Base-by-base conservation (phyloP, 805 yeast genomes). In the Jamesozyma spencerorum region DNA sequence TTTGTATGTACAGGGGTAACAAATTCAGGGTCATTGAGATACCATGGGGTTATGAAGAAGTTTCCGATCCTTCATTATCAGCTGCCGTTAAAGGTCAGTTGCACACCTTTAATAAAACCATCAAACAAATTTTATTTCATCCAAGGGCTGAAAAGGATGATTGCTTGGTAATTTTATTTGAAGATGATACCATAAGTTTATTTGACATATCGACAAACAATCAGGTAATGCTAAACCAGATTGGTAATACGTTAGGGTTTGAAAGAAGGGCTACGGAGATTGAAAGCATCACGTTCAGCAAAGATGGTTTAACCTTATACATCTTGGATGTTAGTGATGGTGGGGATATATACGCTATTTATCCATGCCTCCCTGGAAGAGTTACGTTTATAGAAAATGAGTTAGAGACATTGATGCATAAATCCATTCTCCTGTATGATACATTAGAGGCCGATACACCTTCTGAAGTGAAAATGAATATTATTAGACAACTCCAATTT, bases 281-380 rank as follows among this genome's bases (percentile, higher is more conserved):
- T 17, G 38, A 38, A 7, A 45, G 51, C 18, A 45, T 60, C 10
- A 33, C 46, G 6, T 56, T 62, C 24, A 48, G 62, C 35, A 37
- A 45, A 15, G 80, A 79, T 11, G 66, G 69, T 2, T 50, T 81
- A 38, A 70, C 83, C 0, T 58, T 82, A 17, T 77, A 72, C 49
- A 53, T 79, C 7, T 49, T 77, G 39, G 70, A 47, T 34, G 24
- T 71, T 8, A 53, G 61, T 8, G 81, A 76, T 39, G 77, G 81
- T 14, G 54, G 56, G 12, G 84, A 81, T 46, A 44, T 83, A 1
- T 79, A 70, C 50, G 64, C 72, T 1, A 60, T 82, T 3, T 75
- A 71, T 46, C 92, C 92, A n/a, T 79, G 79, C 54, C 50, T 74
- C 17, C 85, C 88, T 0, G 31, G 47, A 7, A 34, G 29, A 8